Percentiles rank a stretch among this genome's conserved stretches.
Conservation (phyloP, 345 rosid genomes). For the Arabis alpina region DNA sequence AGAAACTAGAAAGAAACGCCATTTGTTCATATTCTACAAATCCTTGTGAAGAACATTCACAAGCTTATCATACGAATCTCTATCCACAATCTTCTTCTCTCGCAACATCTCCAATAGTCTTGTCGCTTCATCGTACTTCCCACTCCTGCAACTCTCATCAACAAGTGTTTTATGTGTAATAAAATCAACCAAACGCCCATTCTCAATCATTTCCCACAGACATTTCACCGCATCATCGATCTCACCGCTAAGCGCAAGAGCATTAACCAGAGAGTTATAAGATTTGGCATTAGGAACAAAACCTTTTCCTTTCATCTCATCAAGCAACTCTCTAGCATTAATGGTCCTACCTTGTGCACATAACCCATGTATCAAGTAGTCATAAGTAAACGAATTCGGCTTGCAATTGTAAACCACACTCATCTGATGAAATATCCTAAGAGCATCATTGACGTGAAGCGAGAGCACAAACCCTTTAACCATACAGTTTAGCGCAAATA, state of each 20-base stretch:
- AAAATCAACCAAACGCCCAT: constrained; percentile 61
- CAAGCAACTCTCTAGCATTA: constrained; percentile 73
- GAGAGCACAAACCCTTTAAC: constrained; percentile 88
- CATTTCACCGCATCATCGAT: constrained; percentile 58
- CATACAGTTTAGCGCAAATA: constrained; percentile 52
- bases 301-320: constrained; percentile 79
- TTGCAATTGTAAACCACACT: constrained; percentile 63
- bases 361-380: constrained; percentile 82
- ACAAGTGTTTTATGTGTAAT: constrained; percentile 69
- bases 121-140: constrained; percentile 59
- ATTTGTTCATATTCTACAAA: constrained; percentile 30
- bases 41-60: constrained; percentile 65
- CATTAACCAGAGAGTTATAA: constrained; percentile 81
- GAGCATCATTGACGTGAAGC: constrained; percentile 89
- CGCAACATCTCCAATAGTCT: constrained; percentile 60
- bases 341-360: constrained; percentile 82
- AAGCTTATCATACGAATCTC: constrained; percentile 61
- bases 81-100: constrained; percentile 63
- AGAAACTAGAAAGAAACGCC: constrained; percentile 9
- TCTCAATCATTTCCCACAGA: constrained; percentile 83
- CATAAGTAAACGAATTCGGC: constrained; percentile 81
- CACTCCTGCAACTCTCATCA: constrained; percentile 75
- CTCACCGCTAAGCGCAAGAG: constrained; percentile 75
- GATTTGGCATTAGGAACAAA: constrained; percentile 73
- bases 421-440: constrained; percentile 92